These are phyloP conservation scores for Podaxis sp. DNA, from an alignment of 768 basidiomycete species.

Conservation along the genomic window DNA sequence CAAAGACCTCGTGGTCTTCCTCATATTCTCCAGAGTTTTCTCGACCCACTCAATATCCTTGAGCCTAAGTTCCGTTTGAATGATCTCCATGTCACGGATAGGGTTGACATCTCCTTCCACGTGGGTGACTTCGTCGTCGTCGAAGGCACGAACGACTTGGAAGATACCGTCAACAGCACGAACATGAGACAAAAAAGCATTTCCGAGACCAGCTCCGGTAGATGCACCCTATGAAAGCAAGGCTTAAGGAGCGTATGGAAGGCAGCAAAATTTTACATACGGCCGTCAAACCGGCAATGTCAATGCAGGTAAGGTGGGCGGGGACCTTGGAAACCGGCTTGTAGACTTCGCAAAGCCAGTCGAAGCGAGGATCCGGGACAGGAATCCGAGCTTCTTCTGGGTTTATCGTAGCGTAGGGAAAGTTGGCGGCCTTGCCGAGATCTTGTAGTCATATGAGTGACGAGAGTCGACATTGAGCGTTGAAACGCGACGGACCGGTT, in stretches of 20 bases:
- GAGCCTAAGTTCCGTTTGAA: conserved; percentile 87
- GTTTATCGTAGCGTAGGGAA: conserved; percentile 93
- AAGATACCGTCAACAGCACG: conserved; percentile 99
- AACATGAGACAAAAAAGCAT: conserved; percentile 96
- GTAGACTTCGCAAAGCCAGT: conserved; percentile 90
- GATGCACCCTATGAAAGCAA: conserved; percentile 73
- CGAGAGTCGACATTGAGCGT: neutral
- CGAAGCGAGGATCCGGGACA: conserved; percentile 91
- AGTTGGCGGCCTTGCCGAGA: conserved; percentile 94
- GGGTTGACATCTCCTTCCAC: conserved; percentile 99
- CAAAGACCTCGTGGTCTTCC: conserved; percentile 70
- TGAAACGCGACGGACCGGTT: conserved; percentile 57
- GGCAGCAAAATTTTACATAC: conserved; percentile 40
- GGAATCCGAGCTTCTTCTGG: conserved; percentile 96
- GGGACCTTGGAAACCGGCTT: conserved; percentile 88
- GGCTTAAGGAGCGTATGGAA: neutral
- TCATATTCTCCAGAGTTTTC: conserved; percentile 79
- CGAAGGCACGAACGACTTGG: conserved; percentile 96
- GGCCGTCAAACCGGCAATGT: conserved; percentile 97
- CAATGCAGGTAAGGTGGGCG: conserved; percentile 95
- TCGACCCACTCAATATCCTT: conserved; percentile 99
- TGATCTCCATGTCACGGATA: conserved; percentile 95
- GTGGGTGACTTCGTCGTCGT: conserved; percentile 99
- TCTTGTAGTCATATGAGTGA: conserved; percentile 42
- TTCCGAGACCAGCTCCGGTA: conserved; percentile 96